Evolutionary conservation across 495 filamentous ascomycete species (phyloP), one percentile per base, ranked within the genome.

Genomic region (Tuber aestivum): DNA sequence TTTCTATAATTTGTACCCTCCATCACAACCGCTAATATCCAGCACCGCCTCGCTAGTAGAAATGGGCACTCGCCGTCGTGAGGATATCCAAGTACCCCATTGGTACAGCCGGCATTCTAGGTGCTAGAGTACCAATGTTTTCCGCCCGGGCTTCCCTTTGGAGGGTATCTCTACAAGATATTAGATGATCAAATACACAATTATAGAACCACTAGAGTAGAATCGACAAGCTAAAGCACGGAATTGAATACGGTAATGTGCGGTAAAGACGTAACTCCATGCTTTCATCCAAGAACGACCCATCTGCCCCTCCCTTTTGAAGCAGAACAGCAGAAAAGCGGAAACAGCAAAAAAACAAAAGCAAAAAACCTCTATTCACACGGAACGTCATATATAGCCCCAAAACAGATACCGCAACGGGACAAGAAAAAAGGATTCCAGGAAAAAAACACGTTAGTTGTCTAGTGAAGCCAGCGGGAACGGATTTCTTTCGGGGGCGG

Each of bases 301-400:
- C 35, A 6, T 50, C 42, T 48, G 56, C 45, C 40, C 41, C 45
- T 50, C 71, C 69, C 44, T 44, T 42, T 45, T 70, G 56, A 75
- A 40, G 21, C 73, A 75, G 44, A 37, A 69, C 61, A 65, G 18
- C 20, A 21, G 21, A 38, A 45, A n/a, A 16, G 14, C 41, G 14
- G 41, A 70, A 16, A 70, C 1, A 45, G 20, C 20, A 38, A 10
- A 35, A 9, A 37, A 70, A 2, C 71, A 44, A 70, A 65, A 50
- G 35, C 42, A 32, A 71, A 70, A 27, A 68, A n/a, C 40, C 74
- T 65, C 74, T 75, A 75, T 75, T 71, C 74, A 75, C 74, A 71
- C 74, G 32, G 56, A 27, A 32, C 56, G 56, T 65, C 27, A 65
- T 65, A 32, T 32, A 65, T 65, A 32, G 32, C 27, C 56, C 18